phyloP scores from a whole-genome alignment of 1,284 basidiomycete genomes.

The Cryptococcus neoformans region DNA sequence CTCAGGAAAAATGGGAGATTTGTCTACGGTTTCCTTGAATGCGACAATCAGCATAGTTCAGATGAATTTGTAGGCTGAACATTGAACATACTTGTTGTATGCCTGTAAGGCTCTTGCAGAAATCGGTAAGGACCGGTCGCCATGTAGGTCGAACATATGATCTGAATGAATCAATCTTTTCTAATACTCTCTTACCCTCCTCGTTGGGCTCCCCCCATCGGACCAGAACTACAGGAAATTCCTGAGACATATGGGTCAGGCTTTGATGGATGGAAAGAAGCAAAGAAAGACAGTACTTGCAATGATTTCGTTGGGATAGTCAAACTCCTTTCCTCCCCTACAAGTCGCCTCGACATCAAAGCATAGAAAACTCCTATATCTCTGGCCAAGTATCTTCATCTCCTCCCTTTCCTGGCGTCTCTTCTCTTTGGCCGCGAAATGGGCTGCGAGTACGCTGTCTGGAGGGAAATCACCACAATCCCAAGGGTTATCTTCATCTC shows the following conservation, averaged over 20 bases:
- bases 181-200: conserved; percentile 16
- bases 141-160: conserved; percentile 85
- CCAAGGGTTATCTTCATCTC: not conserved
- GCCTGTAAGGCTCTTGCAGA: conserved; percentile 84
- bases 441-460: not conserved
- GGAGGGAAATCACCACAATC: not conserved
- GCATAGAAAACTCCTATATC: conserved; percentile 51
- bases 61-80: not conserved
- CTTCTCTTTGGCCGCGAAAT: not conserved
- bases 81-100: conserved; percentile 70
- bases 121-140: conserved; percentile 72
- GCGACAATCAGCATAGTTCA: not conserved
- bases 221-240: conserved; percentile 66
- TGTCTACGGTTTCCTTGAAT: conserved; percentile 69
- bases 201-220: conserved; percentile 63
- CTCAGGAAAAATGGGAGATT: conserved; percentile 69
- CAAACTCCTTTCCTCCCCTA: conserved; percentile 60
- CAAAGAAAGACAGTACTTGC: conserved; percentile 54
- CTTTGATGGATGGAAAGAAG: not conserved
- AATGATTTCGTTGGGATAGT: conserved; percentile 90
- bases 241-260: conserved; percentile 15
- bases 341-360: conserved; percentile 83
- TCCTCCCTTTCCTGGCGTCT: not conserved
- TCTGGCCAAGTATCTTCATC: not conserved
- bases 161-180: conserved; percentile 64